Conservation (phyloP, 352 stramenopile genomes). For the Stramenopiles sp. region DNA sequence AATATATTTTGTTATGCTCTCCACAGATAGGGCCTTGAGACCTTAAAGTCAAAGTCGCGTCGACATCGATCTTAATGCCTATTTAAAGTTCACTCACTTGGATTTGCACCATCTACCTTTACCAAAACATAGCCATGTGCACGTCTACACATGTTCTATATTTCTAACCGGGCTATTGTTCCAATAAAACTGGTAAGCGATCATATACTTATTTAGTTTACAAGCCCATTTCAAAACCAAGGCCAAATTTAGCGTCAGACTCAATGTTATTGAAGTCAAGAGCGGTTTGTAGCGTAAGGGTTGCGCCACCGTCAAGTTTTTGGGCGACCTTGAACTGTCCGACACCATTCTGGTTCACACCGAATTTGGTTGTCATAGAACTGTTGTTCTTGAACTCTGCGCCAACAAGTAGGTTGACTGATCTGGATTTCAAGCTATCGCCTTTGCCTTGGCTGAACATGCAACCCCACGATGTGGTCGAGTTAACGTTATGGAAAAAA, state of each 20-base stretch:
- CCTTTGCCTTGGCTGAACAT: constrained; percentile 1
- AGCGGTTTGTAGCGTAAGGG: not conserved
- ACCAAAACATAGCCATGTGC: too few relatives aligned
- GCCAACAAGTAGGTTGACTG: not conserved
- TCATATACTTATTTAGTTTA: too few relatives aligned
- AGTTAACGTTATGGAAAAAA: constrained; percentile 9
- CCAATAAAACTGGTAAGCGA: too few relatives aligned
- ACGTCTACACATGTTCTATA: too few relatives aligned
- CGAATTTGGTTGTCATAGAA: not conserved
- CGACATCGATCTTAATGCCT: too few relatives aligned
- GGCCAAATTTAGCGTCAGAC: constrained; percentile 5
- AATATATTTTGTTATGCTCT: too few relatives aligned
- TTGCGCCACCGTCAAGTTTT: not conserved
- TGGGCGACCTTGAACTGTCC: not conserved
- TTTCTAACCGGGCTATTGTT: too few relatives aligned
- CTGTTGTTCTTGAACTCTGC: not conserved
- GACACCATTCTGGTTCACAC: not conserved
- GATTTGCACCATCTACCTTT: too few relatives aligned
- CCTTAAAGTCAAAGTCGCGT: too few relatives aligned
- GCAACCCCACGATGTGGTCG: not conserved
- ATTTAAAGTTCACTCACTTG: too few relatives aligned
- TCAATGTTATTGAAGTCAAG: constrained; percentile 10
- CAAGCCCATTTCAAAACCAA: constrained; percentile 6
- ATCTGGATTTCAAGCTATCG: not conserved
- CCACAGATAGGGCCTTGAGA: too few relatives aligned